Evolutionary conservation across 2,329 filamentous ascomycete species (phyloP).

Genomic region (Cladosporium sp.): DNA sequence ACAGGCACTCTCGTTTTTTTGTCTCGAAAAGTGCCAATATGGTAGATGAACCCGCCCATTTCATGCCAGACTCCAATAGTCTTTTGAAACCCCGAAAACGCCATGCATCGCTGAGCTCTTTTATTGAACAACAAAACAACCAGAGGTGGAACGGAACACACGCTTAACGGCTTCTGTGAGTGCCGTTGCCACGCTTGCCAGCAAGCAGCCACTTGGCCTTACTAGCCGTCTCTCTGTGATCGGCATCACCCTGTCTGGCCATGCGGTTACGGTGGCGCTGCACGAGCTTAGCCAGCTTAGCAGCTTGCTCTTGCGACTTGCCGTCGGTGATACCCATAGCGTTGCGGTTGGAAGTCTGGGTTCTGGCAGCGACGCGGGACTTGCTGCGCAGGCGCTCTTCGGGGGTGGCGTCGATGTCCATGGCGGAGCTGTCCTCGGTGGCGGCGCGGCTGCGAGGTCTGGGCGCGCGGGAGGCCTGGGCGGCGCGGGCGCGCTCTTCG

Average conservation of each 20-base stretch:
- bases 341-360: slow-evolving; percentile 63
- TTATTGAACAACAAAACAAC: neutral
- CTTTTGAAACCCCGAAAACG: slow-evolving; percentile 3
- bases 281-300: slow-evolving; percentile 78
- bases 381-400: slow-evolving; percentile 44
- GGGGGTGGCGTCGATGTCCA: slow-evolving; percentile 59
- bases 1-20: neutral
- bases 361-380: slow-evolving; percentile 64
- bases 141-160: neutral
- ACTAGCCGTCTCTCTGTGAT: slow-evolving; percentile 78
- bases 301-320: slow-evolving; percentile 68
- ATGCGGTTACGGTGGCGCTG: slow-evolving; percentile 99
- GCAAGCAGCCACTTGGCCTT: slow-evolving; percentile 88
- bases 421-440: slow-evolving; percentile 64
- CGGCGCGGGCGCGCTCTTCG: slow-evolving; percentile 64
- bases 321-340: slow-evolving; percentile 73
- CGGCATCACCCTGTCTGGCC: slow-evolving; percentile 93
- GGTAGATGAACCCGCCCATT: neutral
- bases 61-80: slow-evolving; percentile 3
- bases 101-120: slow-evolving; percentile 10
- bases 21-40: neutral
- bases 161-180: slow-evolving; percentile 58
- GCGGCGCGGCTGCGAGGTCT: slow-evolving; percentile 60
- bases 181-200: slow-evolving; percentile 92
- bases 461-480: slow-evolving; percentile 47